Evolutionary conservation across 2,329 filamentous ascomycete genomes (phyloP).

Genomic region (Falciphora oryzae): DNA sequence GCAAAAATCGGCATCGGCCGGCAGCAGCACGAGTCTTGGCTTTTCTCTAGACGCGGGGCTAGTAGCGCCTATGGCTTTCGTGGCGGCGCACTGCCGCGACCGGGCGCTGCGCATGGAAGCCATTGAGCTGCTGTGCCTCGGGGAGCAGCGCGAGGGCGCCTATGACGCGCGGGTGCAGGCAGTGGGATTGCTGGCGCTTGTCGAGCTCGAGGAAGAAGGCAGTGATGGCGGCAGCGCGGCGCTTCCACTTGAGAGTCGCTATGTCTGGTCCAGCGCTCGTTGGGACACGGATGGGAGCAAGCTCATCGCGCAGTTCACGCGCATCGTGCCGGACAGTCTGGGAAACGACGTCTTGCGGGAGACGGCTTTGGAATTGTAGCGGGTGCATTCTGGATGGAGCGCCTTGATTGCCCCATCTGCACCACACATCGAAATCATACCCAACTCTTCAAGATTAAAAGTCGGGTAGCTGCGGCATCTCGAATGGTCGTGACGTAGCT

Average conservation of each 20-base stretch:
- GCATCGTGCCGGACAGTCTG: not conserved
- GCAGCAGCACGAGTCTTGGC: not conserved
- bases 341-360: not conserved
- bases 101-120: not conserved
- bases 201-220: not conserved
- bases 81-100: slow-evolving; percentile 3
- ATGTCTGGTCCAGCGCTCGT: not conserved
- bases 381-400: not conserved
- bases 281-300: not conserved
- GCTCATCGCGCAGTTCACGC: slow-evolving; percentile 4
- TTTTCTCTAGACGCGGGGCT: slow-evolving; percentile 1
- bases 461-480: not conserved
- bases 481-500: not conserved
- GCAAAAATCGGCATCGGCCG: not conserved
- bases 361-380: not conserved
- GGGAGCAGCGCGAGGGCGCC: not conserved
- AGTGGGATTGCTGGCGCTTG: not conserved
- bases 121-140: not conserved
- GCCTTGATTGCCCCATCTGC: not conserved
- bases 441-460: not conserved
- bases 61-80: not conserved
- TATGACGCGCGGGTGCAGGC: slow-evolving; percentile 1
- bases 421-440: not conserved
- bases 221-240: not conserved
- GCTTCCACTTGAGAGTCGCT: not conserved